phyloP scores from a whole-genome alignment of 1,284 basidiomycete genomes.

The Rhodofomes roseus region DNA sequence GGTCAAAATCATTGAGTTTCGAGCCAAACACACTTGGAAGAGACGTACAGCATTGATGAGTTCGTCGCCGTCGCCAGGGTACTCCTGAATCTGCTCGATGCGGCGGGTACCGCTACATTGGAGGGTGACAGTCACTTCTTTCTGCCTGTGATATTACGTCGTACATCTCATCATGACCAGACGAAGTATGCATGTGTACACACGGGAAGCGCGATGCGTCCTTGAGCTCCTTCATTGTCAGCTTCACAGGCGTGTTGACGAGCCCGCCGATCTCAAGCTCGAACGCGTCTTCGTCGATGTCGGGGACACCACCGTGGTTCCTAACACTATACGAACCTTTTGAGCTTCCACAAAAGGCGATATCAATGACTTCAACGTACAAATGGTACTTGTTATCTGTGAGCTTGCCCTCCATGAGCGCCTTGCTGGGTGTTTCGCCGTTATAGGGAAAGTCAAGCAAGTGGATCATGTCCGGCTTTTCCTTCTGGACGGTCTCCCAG shows the following conservation, averaged over 20 bases:
- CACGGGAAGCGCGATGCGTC: slow-evolving; percentile 44
- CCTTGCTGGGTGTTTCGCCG: slow-evolving; percentile 42
- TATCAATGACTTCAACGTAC: no score
- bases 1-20: not conserved
- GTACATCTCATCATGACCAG: not conserved
- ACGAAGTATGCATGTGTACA: not conserved
- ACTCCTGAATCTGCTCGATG: slow-evolving; percentile 49
- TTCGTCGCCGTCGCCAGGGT: slow-evolving; percentile 58
- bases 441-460: slow-evolving; percentile 53
- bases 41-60: slow-evolving; percentile 40
- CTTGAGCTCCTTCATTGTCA: slow-evolving; percentile 44
- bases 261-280: slow-evolving; percentile 48
- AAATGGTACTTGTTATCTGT: slow-evolving; percentile 48
- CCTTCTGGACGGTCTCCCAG: slow-evolving; percentile 50
- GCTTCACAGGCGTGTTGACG: slow-evolving; percentile 40
- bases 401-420: slow-evolving; percentile 41
- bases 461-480: slow-evolving; percentile 52
- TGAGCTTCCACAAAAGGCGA: not conserved
- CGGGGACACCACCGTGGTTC: slow-evolving; percentile 46
- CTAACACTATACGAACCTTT: slow-evolving; percentile 32
- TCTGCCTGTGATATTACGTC: slow-evolving; percentile 31
- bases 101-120: slow-evolving; percentile 54
- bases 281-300: slow-evolving; percentile 40
- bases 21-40: not conserved
- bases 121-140: slow-evolving; percentile 47